Conservation (phyloP, 2,329 filamentous ascomycete species). For the Clonostachys chloroleuca region DNA sequence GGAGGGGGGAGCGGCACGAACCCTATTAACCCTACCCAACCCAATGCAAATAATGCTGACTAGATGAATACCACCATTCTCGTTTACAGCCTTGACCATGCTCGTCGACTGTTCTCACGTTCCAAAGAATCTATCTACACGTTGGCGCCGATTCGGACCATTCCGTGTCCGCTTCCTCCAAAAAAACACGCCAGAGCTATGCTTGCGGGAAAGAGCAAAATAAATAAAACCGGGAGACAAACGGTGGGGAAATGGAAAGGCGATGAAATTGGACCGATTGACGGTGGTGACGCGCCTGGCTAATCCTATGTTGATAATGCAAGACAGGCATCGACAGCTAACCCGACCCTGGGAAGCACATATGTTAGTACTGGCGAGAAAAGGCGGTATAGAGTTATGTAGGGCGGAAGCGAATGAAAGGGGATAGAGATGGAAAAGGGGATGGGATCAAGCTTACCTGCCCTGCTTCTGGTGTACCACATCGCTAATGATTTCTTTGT, state of each 20-base stretch:
- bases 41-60: too few relatives aligned
- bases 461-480: slow-evolving; percentile 95
- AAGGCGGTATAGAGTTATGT: background rate
- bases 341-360: slow-evolving; percentile 56
- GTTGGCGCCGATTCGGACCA: too few relatives aligned
- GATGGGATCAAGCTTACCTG: slow-evolving; percentile 54
- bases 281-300: too few relatives aligned
- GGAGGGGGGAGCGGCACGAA: too few relatives aligned
- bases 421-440: background rate
- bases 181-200: too few relatives aligned
- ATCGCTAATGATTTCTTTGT: slow-evolving; percentile 92
- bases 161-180: too few relatives aligned
- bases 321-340: slow-evolving; percentile 83
- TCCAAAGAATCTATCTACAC: too few relatives aligned
- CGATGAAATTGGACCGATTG: too few relatives aligned
- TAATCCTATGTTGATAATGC: slow-evolving; percentile 49
- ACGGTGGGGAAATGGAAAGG: background rate
- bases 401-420: background rate
- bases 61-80: too few relatives aligned
- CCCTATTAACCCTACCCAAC: too few relatives aligned
- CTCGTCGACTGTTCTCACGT: too few relatives aligned
- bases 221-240: background rate
- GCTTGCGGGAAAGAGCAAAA: background rate
- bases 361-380: background rate
- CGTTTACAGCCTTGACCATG: too few relatives aligned